phyloP scores from a whole-genome alignment of 176 grass and related monocot species.

The Lolium rigidum region DNA sequence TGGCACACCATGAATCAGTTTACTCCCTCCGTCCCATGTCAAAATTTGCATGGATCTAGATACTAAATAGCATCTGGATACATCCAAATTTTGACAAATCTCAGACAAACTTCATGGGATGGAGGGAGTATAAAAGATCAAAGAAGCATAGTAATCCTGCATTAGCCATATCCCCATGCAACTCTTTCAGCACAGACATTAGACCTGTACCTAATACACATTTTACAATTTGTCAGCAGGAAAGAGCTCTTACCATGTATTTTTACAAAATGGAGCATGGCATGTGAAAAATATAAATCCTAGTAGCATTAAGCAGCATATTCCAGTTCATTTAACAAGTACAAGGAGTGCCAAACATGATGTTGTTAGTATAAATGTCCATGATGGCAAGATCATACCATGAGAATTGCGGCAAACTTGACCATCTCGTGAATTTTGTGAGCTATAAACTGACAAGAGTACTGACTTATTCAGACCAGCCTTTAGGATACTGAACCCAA shows the following conservation, averaged over 20 bases:
- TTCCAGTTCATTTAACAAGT: conserved; percentile 24
- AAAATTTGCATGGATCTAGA: no score
- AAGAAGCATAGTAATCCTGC: neutral
- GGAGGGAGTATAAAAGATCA: neutral
- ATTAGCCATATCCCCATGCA: conserved; percentile 1
- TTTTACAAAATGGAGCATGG: neutral
- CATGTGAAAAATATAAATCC: conserved; percentile 24
- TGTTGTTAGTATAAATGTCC: neutral
- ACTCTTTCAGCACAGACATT: neutral
- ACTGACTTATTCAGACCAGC: conserved; percentile 96
- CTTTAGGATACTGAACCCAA: conserved; percentile 94
- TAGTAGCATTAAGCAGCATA: neutral
- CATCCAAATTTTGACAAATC: no score
- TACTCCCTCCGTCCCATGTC: no score
- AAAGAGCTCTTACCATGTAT: neutral
- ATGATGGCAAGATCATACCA: conserved; percentile 53
- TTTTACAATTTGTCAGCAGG: neutral
- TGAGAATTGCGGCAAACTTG: conserved; percentile 57
- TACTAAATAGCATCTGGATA: no score
- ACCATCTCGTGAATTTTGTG: conserved; percentile 58
- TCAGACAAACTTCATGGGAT: no score
- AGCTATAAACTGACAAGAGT: conserved; percentile 88
- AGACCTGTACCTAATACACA: neutral
- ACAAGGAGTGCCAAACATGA: conserved; percentile 17
- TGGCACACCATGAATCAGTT: neutral